phyloP scores from a whole-genome alignment of 2,329 filamentous ascomycete genomes.

The Penicillium psychrosexuale region DNA sequence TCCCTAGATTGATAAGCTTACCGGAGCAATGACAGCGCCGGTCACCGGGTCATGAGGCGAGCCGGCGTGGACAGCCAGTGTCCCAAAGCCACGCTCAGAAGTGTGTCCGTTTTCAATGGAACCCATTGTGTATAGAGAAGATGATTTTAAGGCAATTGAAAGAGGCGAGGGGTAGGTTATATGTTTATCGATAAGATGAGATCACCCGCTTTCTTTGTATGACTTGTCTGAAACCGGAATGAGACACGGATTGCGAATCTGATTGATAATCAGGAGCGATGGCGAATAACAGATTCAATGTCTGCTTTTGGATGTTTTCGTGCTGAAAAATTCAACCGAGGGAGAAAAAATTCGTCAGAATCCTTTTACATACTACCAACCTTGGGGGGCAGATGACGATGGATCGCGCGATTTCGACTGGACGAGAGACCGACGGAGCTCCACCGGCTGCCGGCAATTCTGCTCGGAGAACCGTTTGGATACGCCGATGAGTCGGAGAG shows the following conservation, averaged over 20 bases:
- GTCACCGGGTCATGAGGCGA: slow-evolving; percentile 85
- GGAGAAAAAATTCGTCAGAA: slow-evolving; percentile 11
- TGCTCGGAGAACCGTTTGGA: slow-evolving; percentile 17
- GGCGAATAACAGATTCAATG: slow-evolving; percentile 3
- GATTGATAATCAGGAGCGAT: slow-evolving; percentile 12
- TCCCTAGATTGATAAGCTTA: slow-evolving; percentile 33
- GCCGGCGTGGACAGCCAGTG: slow-evolving; percentile 90
- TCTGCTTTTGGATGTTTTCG: slow-evolving; percentile 4
- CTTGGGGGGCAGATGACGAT: slow-evolving; percentile 19
- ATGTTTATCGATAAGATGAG: slow-evolving; percentile 7
- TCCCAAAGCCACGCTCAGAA: slow-evolving; percentile 78
- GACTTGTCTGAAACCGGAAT: background rate
- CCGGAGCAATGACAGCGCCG: slow-evolving; percentile 89
- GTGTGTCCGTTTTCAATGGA: slow-evolving; percentile 45
- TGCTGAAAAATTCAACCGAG: slow-evolving; percentile 7
- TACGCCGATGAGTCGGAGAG: slow-evolving; percentile 20
- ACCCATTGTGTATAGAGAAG: slow-evolving; percentile 18
- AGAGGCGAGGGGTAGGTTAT: background rate
- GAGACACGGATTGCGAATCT: slow-evolving; percentile 5
- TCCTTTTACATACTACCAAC: slow-evolving; percentile 30
- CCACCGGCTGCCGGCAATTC: slow-evolving; percentile 16
- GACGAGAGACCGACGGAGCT: slow-evolving; percentile 10
- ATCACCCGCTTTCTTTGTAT: slow-evolving; percentile 5
- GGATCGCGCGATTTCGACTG: slow-evolving; percentile 16
- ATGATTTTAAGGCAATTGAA: slow-evolving; percentile 7